phyloP scores from a whole-genome alignment of 768 basidiomycete species.

The Boletus tylopilopsis region DNA sequence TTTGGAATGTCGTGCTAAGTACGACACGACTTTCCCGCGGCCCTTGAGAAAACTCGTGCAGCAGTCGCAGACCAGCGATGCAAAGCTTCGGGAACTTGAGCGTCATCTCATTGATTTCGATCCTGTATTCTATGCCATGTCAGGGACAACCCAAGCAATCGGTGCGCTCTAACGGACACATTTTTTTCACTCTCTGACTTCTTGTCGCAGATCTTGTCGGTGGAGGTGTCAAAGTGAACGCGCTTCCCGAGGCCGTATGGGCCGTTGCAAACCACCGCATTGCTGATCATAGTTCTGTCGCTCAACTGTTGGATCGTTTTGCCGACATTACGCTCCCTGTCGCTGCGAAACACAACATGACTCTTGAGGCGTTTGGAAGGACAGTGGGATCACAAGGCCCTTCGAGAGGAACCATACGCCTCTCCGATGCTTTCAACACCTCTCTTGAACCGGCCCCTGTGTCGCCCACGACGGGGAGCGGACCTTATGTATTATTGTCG shows the following conservation, averaged over 20 bases:
- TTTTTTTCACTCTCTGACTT: conserved; percentile 18
- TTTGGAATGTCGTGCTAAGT: conserved; percentile 41
- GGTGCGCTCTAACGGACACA: conserved; percentile 12
- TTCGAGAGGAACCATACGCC: conserved; percentile 34
- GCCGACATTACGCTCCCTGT: conserved; percentile 2
- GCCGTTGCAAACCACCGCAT: conserved; percentile 35
- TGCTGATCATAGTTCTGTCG: conserved; percentile 28
- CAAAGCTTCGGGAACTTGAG: conserved; percentile 15
- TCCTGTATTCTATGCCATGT: conserved; percentile 13
- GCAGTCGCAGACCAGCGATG: conserved; percentile 20
- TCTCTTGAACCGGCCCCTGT: conserved; percentile 42
- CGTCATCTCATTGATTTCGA: conserved; percentile 20
- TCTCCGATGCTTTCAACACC: conserved; percentile 35
- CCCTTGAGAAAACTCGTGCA: conserved; percentile 16
- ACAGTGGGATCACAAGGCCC: conserved; percentile 20
- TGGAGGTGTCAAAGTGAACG: conserved; percentile 44
- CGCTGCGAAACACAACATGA: conserved; percentile 38
- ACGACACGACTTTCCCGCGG: conserved; percentile 34
- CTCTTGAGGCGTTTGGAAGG: conserved; percentile 39
- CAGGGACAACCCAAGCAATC: conserved; percentile 28
- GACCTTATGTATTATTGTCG: conserved; percentile 39
- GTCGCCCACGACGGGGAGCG: conserved; percentile 35
- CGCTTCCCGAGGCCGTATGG: conserved; percentile 42
- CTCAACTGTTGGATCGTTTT: conserved; percentile 13
- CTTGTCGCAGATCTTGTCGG: conserved; percentile 38